phyloP scores from a whole-genome alignment of 2,329 filamentous ascomycete species.

The Talaromyces sp. region DNA sequence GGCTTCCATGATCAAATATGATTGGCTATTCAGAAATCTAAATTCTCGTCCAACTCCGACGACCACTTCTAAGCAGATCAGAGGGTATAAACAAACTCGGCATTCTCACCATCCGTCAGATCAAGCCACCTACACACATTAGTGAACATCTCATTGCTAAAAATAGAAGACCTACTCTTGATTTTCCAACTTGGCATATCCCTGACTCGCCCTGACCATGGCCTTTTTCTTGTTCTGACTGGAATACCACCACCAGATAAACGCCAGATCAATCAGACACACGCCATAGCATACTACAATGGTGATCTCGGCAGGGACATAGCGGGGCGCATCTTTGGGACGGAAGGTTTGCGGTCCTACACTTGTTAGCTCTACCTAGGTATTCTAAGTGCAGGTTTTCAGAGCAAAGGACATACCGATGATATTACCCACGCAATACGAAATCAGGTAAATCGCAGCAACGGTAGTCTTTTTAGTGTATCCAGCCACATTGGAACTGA shows the following conservation, averaged over 20 bases:
- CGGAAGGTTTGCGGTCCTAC: constrained; percentile 55
- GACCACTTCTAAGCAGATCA: constrained; percentile 25
- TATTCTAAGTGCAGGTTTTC: constrained; percentile 4
- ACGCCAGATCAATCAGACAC: constrained; percentile 53
- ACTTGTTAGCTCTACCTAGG: neutral
- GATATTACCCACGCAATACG: constrained; percentile 53
- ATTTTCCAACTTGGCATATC: constrained; percentile 60
- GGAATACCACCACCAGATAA: constrained; percentile 61
- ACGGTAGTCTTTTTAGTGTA: constrained; percentile 55
- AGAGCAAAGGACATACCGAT: constrained; percentile 44
- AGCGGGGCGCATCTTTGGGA: constrained; percentile 55
- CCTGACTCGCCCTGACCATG: constrained; percentile 47
- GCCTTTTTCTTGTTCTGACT: constrained; percentile 60
- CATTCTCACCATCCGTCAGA: constrained; percentile 63
- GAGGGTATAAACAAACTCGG: constrained; percentile 60
- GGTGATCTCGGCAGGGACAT: constrained; percentile 61
- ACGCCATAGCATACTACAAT: constrained; percentile 59
- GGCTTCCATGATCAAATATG: neutral
- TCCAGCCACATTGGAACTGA: constrained; percentile 58
- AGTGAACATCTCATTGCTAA: neutral
- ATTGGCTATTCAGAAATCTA: neutral
- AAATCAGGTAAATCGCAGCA: constrained; percentile 47
- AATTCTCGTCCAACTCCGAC: neutral
- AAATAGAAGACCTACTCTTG: constrained; percentile 51
- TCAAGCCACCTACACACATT: constrained; percentile 49